Evolutionary conservation across 2,329 filamentous ascomycete species (phyloP), one percentile per base, ranked within the genome.

Genomic region (Curvularia lunata): DNA sequence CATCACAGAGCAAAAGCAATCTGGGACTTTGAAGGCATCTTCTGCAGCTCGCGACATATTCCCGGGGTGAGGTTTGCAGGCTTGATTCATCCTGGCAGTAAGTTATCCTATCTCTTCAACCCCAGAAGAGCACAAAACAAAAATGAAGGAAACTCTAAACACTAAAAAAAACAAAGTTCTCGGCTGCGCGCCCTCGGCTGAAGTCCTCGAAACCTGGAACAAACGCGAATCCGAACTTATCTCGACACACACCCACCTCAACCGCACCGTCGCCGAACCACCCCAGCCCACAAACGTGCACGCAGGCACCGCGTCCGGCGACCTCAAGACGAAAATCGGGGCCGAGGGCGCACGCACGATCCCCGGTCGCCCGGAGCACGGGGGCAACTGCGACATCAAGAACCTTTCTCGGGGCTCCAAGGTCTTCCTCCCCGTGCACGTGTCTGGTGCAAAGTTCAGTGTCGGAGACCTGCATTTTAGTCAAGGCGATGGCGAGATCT

Each of bases 311-410:
- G 89, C 88, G 0, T 78, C 80, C 0, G 83, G 78, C 0, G 80
- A 81, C 0, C 70, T 91, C 28, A 88, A 84, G 63, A 83, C 83
- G 38, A 91, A 87, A 71, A 84, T 97, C 21, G 91, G 86, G 0
- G 82, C 78, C 10, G 91, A 97, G 70, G 92, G 92, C 1, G 93
- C 93, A 0, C 80, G 93, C 37, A 97, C 93, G 0, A 89, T 97
- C 47, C 92, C 92, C 49, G 86, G 92, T 2, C 82, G 92, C 0
- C 91, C 92, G 0, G 92, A 96, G 69, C 90, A 96, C 67, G 93
- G 93, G 13, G 93, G 92, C 0, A 96, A 96, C 70, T 95, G 91
- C 72, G 92, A 97, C 66, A 95, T 96, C 76, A 96, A 96, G 80
- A 95, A 95, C 68, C 81, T 96, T 28, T 89, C 85, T 1, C 82